Percentiles rank a stretch among this genome's conserved stretches.
These are phyloP conservation scores for Ambrosia hybrid DNA, from an alignment of 140 eudicot species.

Conservation along the genomic window DNA sequence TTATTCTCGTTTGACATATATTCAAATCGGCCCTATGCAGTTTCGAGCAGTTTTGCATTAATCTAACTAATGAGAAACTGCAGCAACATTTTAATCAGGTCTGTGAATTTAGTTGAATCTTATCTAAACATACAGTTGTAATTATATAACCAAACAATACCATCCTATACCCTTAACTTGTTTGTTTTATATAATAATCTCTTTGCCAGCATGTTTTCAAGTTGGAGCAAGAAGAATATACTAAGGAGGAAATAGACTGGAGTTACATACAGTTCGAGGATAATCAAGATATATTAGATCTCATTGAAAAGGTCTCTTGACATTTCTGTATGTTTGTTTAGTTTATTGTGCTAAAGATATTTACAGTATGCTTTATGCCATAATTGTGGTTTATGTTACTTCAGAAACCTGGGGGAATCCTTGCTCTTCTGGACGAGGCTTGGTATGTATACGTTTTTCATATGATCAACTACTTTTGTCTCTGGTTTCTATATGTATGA, in stretches of 20 bases:
- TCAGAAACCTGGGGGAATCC: neutral
- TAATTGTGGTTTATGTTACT: neutral
- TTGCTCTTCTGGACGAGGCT: neutral
- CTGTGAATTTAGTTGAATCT: slow-evolving; percentile 8
- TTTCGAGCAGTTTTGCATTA: slow-evolving; percentile 97
- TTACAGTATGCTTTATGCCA: neutral
- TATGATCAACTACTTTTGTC: too few relatives aligned
- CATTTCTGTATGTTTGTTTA: neutral
- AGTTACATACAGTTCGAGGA: neutral
- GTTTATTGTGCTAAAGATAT: too few relatives aligned
- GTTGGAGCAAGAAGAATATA: neutral
- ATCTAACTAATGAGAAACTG: slow-evolving; percentile 95
- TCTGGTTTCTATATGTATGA: too few relatives aligned
- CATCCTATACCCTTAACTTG: too few relatives aligned
- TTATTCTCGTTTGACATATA: slow-evolving; percentile 25
- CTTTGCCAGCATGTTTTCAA: neutral
- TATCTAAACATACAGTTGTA: slow-evolving; percentile 7
- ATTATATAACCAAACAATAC: too few relatives aligned
- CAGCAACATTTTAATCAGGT: slow-evolving; percentile 99
- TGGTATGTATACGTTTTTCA: neutral
- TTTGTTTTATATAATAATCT: too few relatives aligned
- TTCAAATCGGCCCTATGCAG: slow-evolving; percentile 47
- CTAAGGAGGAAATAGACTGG: neutral
- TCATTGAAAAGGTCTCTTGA: neutral
- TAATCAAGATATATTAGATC: neutral